A percentile compares a stretch with the other conserved stretches of the same genome.
phyloP scores from a whole-genome alignment of 495 filamentous ascomycete species.

The Lineolata rhizophorae region DNA sequence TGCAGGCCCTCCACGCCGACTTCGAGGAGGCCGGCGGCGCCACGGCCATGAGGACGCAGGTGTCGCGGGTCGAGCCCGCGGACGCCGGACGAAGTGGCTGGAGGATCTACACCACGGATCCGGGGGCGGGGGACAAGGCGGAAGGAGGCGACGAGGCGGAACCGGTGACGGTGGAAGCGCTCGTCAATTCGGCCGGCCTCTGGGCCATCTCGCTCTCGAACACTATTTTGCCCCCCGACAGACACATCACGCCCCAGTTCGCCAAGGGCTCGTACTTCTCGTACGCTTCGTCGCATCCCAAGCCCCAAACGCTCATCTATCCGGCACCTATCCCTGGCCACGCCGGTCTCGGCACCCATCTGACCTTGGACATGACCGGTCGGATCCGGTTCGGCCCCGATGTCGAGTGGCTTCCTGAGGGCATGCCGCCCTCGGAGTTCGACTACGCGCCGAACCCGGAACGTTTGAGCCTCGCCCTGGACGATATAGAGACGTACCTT shows the following conservation, averaged over 20 bases:
- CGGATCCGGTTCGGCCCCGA: conserved; percentile 85
- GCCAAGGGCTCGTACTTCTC: conserved; percentile 95
- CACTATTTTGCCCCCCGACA: conserved; percentile 42
- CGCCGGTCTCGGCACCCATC: conserved; percentile 75
- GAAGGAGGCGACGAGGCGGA: conserved; percentile 23
- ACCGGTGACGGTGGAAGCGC: conserved; percentile 43
- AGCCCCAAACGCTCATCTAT: conserved; percentile 59
- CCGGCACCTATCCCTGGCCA: conserved; percentile 61
- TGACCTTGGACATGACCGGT: conserved; percentile 76
- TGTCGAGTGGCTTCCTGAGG: conserved; percentile 71
- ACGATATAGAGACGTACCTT: conserved; percentile 58
- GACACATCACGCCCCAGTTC: conserved; percentile 43
- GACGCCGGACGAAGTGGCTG: conserved; percentile 26
- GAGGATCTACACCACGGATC: conserved; percentile 26
- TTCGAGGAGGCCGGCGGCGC: conserved; percentile 64
- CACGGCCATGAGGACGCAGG: conserved; percentile 38
- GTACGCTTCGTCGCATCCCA: conserved; percentile 42
- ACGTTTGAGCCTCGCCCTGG: conserved; percentile 42
- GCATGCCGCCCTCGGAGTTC: conserved; percentile 18
- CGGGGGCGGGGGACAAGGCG: no score
- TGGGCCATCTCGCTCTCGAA: conserved; percentile 59
- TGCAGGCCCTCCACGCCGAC: conserved; percentile 54
- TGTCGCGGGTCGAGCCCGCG: conserved; percentile 35
- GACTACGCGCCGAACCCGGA: conserved; percentile 32
- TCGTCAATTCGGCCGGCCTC: conserved; percentile 77